Conservation (phyloP, 2,329 filamentous ascomycete genomes). For the Fusarium gaditjirri region DNA sequence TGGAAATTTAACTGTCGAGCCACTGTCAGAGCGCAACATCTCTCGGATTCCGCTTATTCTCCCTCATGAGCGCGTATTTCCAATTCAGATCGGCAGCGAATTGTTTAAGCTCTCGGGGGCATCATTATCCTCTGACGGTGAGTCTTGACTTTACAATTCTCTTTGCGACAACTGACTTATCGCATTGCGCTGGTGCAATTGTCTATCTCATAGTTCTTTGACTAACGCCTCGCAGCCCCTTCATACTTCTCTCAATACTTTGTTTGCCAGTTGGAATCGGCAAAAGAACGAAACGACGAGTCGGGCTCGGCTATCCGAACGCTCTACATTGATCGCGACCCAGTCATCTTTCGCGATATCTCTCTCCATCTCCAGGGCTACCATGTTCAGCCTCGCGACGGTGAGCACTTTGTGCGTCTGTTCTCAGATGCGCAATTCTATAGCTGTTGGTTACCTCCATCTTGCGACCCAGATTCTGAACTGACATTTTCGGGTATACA, state of each 20-base stretch:
- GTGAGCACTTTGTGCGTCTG: constrained; percentile 87
- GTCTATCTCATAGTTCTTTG: not conserved
- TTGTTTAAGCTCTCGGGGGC: constrained; percentile 79
- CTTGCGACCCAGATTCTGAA: not conserved
- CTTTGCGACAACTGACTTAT: constrained; percentile 12
- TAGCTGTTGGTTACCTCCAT: constrained; percentile 67
- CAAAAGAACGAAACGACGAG: constrained; percentile 68
- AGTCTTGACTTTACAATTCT: constrained; percentile 39
- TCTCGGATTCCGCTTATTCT: constrained; percentile 66
- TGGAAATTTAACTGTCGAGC: constrained; percentile 38
- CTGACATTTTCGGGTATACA: constrained; percentile 47
- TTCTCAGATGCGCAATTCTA: constrained; percentile 98
- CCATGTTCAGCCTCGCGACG: constrained; percentile 83
- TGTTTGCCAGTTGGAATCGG: constrained; percentile 78
- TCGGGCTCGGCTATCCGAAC: constrained; percentile 70
- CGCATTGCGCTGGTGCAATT: not conserved
- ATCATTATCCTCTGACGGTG: constrained; percentile 78
- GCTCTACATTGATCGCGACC: constrained; percentile 94
- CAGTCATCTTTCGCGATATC: constrained; percentile 88
- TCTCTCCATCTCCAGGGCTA: constrained; percentile 92
- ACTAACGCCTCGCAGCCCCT: constrained; percentile 69
- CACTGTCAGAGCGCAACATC: constrained; percentile 49
- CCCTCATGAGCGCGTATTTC: constrained; percentile 78
- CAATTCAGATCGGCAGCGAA: constrained; percentile 78
- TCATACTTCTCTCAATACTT: constrained; percentile 98